These are phyloP conservation scores for Ambrosia hybrid DNA, from an alignment of 140 eudicot genomes.

Conservation along the genomic window DNA sequence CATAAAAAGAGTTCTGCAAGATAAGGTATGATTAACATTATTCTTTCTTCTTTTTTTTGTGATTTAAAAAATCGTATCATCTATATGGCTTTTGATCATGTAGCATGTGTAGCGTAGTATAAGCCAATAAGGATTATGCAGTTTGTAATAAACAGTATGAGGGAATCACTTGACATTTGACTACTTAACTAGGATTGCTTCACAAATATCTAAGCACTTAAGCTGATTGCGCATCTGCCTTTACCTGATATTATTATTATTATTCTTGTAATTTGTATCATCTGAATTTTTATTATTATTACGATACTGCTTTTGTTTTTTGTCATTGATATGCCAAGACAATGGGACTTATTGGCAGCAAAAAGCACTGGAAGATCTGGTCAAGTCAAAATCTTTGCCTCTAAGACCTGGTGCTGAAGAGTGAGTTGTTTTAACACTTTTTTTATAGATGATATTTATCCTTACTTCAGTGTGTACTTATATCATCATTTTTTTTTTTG, in stretches of 20 bases:
- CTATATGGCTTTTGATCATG: constrained; percentile 9
- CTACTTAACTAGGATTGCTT: constrained; percentile 4
- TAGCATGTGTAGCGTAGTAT: not conserved
- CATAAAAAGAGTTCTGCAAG: constrained; percentile 67
- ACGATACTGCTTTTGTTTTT: constrained; percentile 20
- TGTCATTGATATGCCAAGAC: constrained; percentile 32
- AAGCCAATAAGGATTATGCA: not conserved
- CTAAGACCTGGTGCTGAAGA: constrained; percentile 94
- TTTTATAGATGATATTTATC: constrained; percentile 15
- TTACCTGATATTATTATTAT: not conserved
- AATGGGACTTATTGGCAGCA: constrained; percentile 57
- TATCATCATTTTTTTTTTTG: not conserved
- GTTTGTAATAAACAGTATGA: not conserved
- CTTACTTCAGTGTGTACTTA: constrained; percentile 4
- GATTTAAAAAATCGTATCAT: not conserved
- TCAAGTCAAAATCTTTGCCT: constrained; percentile 65
- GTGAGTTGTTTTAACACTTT: constrained; percentile 50
- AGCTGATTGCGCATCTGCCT: constrained; percentile 16
- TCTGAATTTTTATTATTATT: constrained; percentile 19
- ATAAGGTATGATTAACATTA: constrained; percentile 59
- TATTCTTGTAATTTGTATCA: not conserved
- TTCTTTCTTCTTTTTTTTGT: not conserved
- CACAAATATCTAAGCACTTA: constrained; percentile 9
- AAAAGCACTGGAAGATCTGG: constrained; percentile 85
- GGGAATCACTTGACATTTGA: constrained; percentile 18